These are phyloP conservation scores for Adansonia rubrostipa DNA, from an alignment of 441 rosid genomes.

Conservation along the genomic window DNA sequence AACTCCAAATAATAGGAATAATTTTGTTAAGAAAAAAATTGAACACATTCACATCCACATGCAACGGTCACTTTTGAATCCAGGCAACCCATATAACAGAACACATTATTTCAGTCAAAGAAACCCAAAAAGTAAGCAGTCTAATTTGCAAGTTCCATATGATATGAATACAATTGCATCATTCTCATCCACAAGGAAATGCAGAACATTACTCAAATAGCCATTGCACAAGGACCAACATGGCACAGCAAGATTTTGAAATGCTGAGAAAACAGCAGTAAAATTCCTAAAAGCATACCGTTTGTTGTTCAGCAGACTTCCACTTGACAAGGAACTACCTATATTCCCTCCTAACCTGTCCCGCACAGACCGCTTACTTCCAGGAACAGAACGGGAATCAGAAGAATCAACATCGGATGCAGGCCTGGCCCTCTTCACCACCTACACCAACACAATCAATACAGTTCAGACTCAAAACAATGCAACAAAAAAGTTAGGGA, in stretches of 20 bases:
- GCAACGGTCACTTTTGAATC: background rate
- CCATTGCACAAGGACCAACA: background rate
- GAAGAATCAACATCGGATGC: conserved; percentile 41
- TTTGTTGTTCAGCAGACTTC: conserved; percentile 49
- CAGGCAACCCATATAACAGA: background rate
- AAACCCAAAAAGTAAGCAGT: background rate
- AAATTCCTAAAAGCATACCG: conserved; percentile 45
- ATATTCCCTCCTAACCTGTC: conserved; percentile 74
- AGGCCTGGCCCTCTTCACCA: conserved; percentile 68
- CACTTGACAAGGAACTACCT: conserved; percentile 42
- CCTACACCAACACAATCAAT: conserved; percentile 45
- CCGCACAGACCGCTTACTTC: conserved; percentile 76
- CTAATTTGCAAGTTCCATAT: background rate
- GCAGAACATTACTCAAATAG: background rate
- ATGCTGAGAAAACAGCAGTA: conserved; percentile 13
- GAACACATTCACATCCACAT: background rate
- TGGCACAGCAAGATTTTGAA: background rate
- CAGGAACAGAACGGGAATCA: conserved; percentile 45
- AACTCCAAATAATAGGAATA: background rate
- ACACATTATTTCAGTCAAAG: background rate
- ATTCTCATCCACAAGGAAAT: background rate
- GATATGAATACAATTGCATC: background rate
- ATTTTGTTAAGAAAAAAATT: background rate
- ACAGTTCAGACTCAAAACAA: background rate
- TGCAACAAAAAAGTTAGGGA: background rate